Evolutionary conservation across 2,329 filamentous ascomycete genomes (phyloP), one percentile per base, ranked within the genome.

Genomic region (Geosmithia flava): DNA sequence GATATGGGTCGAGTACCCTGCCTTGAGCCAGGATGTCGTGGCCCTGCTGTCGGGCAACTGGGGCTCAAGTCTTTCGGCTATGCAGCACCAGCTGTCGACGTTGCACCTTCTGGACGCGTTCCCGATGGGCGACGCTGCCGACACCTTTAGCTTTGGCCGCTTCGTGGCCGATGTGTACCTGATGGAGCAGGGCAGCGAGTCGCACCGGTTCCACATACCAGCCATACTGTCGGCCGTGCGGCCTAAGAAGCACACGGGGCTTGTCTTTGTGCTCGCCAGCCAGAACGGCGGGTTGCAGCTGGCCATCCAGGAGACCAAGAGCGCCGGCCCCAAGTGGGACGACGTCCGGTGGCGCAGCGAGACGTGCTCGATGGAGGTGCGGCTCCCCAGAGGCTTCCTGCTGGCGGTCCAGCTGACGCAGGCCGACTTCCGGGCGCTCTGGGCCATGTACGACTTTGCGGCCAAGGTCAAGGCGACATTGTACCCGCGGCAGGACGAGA

Each of bases 391-490:
- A 53, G 86, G 86, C 1, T 91, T 93, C 58, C 68, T 83, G 50
- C 66, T 95, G 42, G 77, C 76, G 19, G 68, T 93, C 17, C 80
- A 84, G 53, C 81, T 89, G 59, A 74, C 73, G 15, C 85, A 89
- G 56, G 69, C 76, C n/a, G 87, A 95, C 59, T 95, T 85, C 67
- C 78, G 82, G 52, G 81, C 78, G 52, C 66, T 95, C 11, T 90
- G 83, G 79, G 85, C 80, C 55, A 87, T 94, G 63, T 87, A 89
- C 54, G 87, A 95, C 51, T 91, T 94, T 60, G 87, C 85, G 23
- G 77, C 76, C 53, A 87, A 85, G 56, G 79, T 91, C 2, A 83
- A 89, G 58, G 73, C 75, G 23, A 85, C 80, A 47, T 70, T 95
- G 42, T 79, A 80, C 37, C 79, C 81, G 7, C 76, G 80, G 41